These are phyloP conservation scores for Metarhizium guizhouense DNA, from an alignment of 2,329 filamentous ascomycete genomes.

Conservation along the genomic window DNA sequence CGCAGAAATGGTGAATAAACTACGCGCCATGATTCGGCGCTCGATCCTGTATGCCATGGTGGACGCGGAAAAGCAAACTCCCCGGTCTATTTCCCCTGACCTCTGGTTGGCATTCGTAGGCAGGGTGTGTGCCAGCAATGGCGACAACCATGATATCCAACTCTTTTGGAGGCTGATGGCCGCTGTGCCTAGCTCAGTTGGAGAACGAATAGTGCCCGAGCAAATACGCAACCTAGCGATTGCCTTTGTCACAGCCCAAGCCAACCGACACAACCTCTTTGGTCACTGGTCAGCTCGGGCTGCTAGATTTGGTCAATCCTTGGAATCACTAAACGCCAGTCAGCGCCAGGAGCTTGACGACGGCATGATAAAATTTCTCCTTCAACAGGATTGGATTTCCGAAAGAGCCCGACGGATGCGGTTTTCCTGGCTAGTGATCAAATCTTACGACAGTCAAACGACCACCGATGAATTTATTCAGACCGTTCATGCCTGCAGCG, in stretches of 20 bases:
- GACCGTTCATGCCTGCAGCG: slow-evolving; percentile 3
- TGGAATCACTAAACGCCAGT: slow-evolving; percentile 5
- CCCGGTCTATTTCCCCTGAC: slow-evolving; percentile 2
- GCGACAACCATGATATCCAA: slow-evolving; percentile 10
- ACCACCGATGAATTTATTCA: slow-evolving; percentile 10
- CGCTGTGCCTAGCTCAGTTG: slow-evolving; percentile 10
- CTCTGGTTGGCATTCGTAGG: slow-evolving; percentile 12
- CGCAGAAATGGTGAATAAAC: slow-evolving; percentile 7
- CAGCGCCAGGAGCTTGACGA: slow-evolving; percentile 8
- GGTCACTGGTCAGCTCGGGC: slow-evolving; percentile 10
- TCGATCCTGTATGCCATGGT: slow-evolving; percentile 10
- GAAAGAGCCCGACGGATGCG: slow-evolving; percentile 7
- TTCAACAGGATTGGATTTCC: slow-evolving; percentile 3
- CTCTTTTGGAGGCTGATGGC: slow-evolving; percentile 11
- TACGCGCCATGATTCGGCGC: slow-evolving; percentile 12
- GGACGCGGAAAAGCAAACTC: slow-evolving; percentile 3
- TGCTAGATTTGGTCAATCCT: slow-evolving; percentile 10
- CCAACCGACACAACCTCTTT: slow-evolving; percentile 10
- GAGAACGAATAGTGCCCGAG: slow-evolving; percentile 6
- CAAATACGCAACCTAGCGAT: slow-evolving; percentile 8
- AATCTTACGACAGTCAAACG: slow-evolving; percentile 9
- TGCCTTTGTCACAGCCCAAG: slow-evolving; percentile 11
- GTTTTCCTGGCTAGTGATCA: slow-evolving; percentile 15
- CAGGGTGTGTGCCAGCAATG: slow-evolving; percentile 6
- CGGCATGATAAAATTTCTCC: slow-evolving; percentile 8